Evolutionary conservation across 345 rosid genomes (phyloP), one percentile per base, ranked within the genome.

Genomic region (Linum usitatissimum): DNA sequence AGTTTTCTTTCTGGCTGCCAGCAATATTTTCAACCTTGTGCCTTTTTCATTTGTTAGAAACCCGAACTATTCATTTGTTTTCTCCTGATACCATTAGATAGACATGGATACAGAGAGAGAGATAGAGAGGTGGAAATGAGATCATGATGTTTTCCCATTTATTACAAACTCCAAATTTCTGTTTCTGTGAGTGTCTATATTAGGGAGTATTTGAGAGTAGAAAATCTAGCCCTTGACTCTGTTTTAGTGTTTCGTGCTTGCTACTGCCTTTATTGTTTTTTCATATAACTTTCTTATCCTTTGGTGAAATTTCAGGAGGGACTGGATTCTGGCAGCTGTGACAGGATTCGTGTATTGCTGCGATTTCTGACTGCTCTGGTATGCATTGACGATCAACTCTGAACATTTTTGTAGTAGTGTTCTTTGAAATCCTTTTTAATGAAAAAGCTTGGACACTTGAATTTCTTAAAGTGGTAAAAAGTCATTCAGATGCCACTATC

Each of bases 301-400:
- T 30, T 19, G 53, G 38, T 23, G 45, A 40, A 55, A 23, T 45
- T 75, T 30, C 86, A 91, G 99, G 90, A 70, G 30, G 91, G 95
- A 48, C 79, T 93, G 61, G 77, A 80, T 73, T 76, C 81, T 57
- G 96, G 81, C 56, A 74, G 81, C 61, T 87, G 95, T 63, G 80
- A 90, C 73, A 79, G 55, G 70, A 81, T 90, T 70, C 99, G 97
- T 62, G 80, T 81, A 69, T 76, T 88, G 84, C 74, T 90, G 83
- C 90, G 99, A 64, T 76, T 90, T 81, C 59, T 93, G 66, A 86
- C 96, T 68, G 87, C 75, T 65, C 64, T 93, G 86, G 99, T 93
- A 83, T 12, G 90, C 59, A 13, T 9, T 10, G 12, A 18, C 28
- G 23, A 18, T 14, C 18, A 1, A 18, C 23, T 55, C 14, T 55